A percentile compares a stretch with the other conserved stretches of the same genome.
phyloP scores from a whole-genome alignment of 1,139 yeast species.

The Pichia sp. region DNA sequence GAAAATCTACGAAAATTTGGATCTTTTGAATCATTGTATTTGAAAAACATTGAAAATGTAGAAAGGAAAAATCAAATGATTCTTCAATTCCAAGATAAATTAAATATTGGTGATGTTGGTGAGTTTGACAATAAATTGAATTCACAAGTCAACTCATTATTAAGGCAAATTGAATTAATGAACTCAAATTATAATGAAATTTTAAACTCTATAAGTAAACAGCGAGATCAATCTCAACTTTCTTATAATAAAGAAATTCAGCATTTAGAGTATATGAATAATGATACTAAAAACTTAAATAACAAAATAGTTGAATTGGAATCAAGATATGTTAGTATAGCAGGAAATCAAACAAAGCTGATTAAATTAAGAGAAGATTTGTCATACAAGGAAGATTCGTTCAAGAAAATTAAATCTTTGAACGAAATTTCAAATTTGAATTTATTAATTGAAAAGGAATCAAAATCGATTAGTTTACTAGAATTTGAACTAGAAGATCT shows the following conservation, averaged over 20 bases:
- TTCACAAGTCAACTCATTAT: constrained; percentile 2
- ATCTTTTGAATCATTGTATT: constrained; percentile 44
- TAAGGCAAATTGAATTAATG: constrained; percentile 9
- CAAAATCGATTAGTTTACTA: not conserved
- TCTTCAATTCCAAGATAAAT: constrained; percentile 4
- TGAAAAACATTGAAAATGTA: constrained; percentile 31
- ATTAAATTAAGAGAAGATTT: constrained; percentile 33
- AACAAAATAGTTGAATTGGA: constrained; percentile 34
- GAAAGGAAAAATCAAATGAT: constrained; percentile 13
- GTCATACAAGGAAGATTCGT: constrained; percentile 31
- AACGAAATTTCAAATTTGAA: constrained; percentile 37
- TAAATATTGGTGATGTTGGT: not conserved
- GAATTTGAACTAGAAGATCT: constrained; percentile 40
- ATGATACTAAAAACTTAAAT: constrained; percentile 32
- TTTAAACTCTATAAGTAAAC: constrained; percentile 13
- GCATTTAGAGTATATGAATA: constrained; percentile 33
- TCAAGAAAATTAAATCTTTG: constrained; percentile 28
- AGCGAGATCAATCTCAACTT: constrained; percentile 25
- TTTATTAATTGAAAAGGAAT: not conserved
- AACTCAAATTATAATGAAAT: constrained; percentile 10
- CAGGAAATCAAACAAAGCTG: constrained; percentile 36
- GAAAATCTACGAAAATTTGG: constrained; percentile 49
- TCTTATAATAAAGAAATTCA: constrained; percentile 38
- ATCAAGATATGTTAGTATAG: constrained; percentile 33
- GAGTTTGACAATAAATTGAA: constrained; percentile 21